A percentile compares a stretch with the other conserved stretches of the same genome.
phyloP scores from a whole-genome alignment of 371 early-diverging fungal genomes.

The Blakeslea trispora region DNA sequence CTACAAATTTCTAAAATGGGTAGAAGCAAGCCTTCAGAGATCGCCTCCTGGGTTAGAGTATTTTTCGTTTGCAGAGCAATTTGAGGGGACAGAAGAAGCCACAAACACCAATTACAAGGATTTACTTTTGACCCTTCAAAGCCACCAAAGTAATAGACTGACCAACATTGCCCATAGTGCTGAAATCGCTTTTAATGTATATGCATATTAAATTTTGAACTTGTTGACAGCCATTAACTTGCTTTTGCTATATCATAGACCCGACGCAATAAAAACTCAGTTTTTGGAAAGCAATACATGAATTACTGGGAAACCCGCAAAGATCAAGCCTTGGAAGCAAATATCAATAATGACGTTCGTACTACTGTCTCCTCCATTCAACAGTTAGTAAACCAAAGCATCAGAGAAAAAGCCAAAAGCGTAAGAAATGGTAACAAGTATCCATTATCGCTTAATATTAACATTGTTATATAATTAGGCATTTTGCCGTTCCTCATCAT shows the following conservation, averaged over 20 bases:
- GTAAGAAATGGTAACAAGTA: constrained; percentile 18
- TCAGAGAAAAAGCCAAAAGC: constrained; percentile 10
- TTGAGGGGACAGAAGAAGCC: constrained; percentile 4
- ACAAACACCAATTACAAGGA: constrained; percentile 15
- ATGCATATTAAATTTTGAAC: constrained; percentile 10
- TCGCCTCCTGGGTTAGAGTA: constrained; percentile 6
- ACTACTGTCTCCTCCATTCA: constrained; percentile 17
- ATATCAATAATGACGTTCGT: constrained; percentile 13
- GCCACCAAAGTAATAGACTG: constrained; percentile 13
- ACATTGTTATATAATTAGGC: constrained; percentile 15
- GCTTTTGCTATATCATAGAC: constrained; percentile 15
- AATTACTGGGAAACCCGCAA: constrained; percentile 15
- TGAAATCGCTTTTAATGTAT: constrained; percentile 15
- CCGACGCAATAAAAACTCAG: constrained; percentile 13
- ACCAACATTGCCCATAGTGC: constrained; percentile 15
- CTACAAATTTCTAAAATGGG: constrained; percentile 8
- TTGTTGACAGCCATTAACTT: constrained; percentile 16
- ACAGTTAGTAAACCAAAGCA: constrained; percentile 9
- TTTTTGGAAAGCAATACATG: constrained; percentile 14
- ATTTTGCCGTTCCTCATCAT: constrained; percentile 10
- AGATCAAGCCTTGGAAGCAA: constrained; percentile 13
- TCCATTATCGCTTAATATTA: constrained; percentile 13
- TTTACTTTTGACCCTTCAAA: constrained; percentile 13
- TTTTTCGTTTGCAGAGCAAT: constrained; percentile 17
- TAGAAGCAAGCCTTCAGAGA: constrained; percentile 10